Conservation (phyloP, 2,329 filamentous ascomycete genomes). For the Fusarium nodosum region DNA sequence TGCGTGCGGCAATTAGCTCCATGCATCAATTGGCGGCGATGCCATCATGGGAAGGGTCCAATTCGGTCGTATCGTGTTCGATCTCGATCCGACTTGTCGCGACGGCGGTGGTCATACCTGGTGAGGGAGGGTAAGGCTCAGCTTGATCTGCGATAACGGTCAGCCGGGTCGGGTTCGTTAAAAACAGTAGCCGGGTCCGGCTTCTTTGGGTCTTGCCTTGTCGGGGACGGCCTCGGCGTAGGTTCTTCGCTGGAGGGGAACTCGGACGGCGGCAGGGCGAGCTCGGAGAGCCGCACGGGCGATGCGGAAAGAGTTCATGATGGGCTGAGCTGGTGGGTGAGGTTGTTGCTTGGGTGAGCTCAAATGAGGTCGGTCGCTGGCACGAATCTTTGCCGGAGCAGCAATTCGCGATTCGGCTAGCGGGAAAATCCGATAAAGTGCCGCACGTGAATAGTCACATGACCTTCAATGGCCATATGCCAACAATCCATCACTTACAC, state of each 20-base stretch:
- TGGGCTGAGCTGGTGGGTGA: conserved; percentile 66
- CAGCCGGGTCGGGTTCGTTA: conserved; percentile 44
- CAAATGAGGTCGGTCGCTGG: conserved; percentile 60
- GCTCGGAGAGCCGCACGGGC: conserved; percentile 90
- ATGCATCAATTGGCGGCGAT: conserved; percentile 49
- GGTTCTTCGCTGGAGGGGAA: conserved; percentile 84
- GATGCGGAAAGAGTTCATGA: conserved; percentile 95
- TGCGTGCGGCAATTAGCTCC: conserved; percentile 69
- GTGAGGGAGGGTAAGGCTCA: conserved; percentile 97
- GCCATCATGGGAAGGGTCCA: conserved; percentile 41
- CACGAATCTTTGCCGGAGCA: conserved; percentile 63
- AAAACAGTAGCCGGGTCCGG: conserved; percentile 43
- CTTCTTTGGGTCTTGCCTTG: conserved; percentile 69
- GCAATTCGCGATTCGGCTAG: conserved; percentile 58
- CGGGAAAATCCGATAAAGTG: conserved; percentile 56
- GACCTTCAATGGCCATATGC: conserved; percentile 16
- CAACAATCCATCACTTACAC: neutral
- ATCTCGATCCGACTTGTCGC: conserved; percentile 39
- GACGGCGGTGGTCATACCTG: conserved; percentile 77
- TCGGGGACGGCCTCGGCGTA: conserved; percentile 91
- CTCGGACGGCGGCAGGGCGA: conserved; percentile 81
- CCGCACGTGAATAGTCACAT: conserved; percentile 54
- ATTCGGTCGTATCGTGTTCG: conserved; percentile 50
- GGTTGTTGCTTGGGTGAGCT: conserved; percentile 61
- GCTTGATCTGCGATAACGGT: conserved; percentile 78